These are phyloP conservation scores for Tylopilus sp. DNA, from an alignment of 768 basidiomycete species.

Conservation along the genomic window DNA sequence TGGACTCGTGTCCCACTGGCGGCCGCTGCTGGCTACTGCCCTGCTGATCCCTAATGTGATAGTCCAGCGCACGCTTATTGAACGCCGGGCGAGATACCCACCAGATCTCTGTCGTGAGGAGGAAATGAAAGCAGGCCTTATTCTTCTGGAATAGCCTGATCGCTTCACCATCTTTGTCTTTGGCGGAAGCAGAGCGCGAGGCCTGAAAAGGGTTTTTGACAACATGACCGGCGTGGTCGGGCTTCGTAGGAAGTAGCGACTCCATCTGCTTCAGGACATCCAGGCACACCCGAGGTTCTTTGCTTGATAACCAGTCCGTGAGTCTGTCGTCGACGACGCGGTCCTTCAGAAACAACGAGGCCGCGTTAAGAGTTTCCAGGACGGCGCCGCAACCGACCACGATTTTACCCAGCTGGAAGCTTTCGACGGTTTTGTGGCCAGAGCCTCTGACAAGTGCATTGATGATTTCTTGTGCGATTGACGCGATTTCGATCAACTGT, in stretches of 20 bases:
- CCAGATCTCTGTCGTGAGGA: slow-evolving; percentile 14
- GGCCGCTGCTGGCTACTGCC: neutral
- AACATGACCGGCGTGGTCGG: neutral
- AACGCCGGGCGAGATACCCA: neutral
- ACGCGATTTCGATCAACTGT: no score
- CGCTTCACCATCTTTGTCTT: slow-evolving; percentile 3
- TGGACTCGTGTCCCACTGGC: no score
- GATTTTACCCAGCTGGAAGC: neutral
- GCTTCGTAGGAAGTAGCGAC: neutral
- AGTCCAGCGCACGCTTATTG: neutral
- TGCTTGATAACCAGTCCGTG: slow-evolving; percentile 2
- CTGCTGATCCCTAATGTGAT: neutral
- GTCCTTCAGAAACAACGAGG: neutral
- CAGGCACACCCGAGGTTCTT: slow-evolving; percentile 5
- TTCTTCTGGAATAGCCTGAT: slow-evolving; percentile 1
- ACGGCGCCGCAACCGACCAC: slow-evolving; percentile 1
- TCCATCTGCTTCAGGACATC: slow-evolving; percentile 10
- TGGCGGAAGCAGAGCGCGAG: neutral
- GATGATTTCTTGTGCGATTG: no score
- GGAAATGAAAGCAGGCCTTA: slow-evolving; percentile 8
- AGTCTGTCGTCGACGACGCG: slow-evolving; percentile 6
- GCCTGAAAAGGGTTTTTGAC: neutral
- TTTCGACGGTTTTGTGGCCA: neutral
- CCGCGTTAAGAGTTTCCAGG: slow-evolving; percentile 5
- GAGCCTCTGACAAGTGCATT: no score